Evolutionary conservation across 2,329 filamentous ascomycete genomes (phyloP), one percentile per base, ranked within the genome.

Genomic region (Sporothrix inflata): DNA sequence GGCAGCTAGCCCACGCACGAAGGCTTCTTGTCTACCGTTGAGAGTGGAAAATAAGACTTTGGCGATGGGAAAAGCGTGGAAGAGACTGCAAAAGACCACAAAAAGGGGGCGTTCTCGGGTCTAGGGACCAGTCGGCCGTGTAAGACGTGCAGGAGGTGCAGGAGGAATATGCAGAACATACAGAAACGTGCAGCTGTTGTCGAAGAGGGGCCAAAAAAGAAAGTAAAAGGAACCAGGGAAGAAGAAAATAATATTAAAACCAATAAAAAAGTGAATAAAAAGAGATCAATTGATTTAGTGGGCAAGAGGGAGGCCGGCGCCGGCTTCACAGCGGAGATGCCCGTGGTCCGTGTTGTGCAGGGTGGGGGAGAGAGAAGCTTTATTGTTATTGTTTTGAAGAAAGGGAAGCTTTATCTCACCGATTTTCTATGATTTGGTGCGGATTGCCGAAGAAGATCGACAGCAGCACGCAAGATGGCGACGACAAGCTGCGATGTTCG

Each of bases 151-250:
- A 63, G 16, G 34, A 66, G 16, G 24, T 49, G 65, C 65, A 53
- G 47, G 21, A 19, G 19, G 40, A 12, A 69, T 60, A 61, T 61
- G 68, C 68, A 70, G 11, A 70, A 70, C 68, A 70, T 70, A 51
- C 40, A 38, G 38, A 47, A 34, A 27, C 47, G 51, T 63, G 57
- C 34, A 65, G 60, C 45, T 14, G 19, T 45, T 47, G 40, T 51
- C 19, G 16, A 2, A 61, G 38, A 51, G 30, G 24, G 42, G 61
- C 30, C 21, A 40, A 53, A 51, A 51, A 49, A 24, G 24, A 40
- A 47, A 24, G 21, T 34, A 21, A 3, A 55, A 21, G 9, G 30
- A 3, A 12, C 11, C 8, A 34, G 1, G 4, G 45, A 21, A 38
- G 38, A n/a, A 34, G 5, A 51, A 65, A 65, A n/a, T 4, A 60